These are phyloP conservation scores for Chlamydomonas sp. DNA, from an alignment of 139 green algal genomes.

Conservation along the genomic window DNA sequence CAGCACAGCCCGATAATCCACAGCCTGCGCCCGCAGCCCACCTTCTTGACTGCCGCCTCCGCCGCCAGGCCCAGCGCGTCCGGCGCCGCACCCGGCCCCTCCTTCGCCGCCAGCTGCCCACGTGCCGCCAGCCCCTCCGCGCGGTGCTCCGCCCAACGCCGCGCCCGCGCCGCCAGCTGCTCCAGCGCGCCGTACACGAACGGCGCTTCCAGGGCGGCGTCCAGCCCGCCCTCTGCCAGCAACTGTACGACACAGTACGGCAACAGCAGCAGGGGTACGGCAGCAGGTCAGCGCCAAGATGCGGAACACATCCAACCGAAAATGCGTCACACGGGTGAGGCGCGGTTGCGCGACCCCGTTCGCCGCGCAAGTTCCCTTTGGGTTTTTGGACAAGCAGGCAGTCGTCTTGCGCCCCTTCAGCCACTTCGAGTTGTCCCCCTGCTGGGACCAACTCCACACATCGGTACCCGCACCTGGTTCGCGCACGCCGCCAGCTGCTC, in stretches of 20 bases:
- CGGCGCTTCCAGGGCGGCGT: slow-evolving; percentile 68
- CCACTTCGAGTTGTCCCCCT: too few species aligned
- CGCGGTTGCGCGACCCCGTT: too few species aligned
- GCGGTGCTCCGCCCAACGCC: slow-evolving; percentile 58
- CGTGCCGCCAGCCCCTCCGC: slow-evolving; percentile 4
- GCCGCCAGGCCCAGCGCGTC: slow-evolving; percentile 43
- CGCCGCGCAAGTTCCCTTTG: too few species aligned
- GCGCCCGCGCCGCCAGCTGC: slow-evolving; percentile 67
- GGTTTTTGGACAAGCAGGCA: too few species aligned
- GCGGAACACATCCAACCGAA: too few species aligned
- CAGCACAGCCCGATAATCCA: too few species aligned
- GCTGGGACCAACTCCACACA: too few species aligned
- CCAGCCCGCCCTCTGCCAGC: slow-evolving; percentile 52
- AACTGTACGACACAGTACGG: slow-evolving; percentile 23
- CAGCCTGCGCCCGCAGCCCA: background rate
- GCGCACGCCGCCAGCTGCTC: slow-evolving; percentile 68
- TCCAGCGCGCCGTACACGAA: slow-evolving; percentile 76
- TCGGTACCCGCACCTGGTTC: slow-evolving; percentile 39
- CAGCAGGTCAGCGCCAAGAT: background rate
- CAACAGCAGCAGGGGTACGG: background rate
- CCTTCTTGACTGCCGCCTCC: slow-evolving; percentile 44
- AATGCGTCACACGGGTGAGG: background rate
- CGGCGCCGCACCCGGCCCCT: background rate
- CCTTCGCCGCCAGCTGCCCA: background rate
- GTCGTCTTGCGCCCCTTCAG: too few species aligned